phyloP scores from a whole-genome alignment of 164 flowering plant species.

The Protea cynaroides region DNA sequence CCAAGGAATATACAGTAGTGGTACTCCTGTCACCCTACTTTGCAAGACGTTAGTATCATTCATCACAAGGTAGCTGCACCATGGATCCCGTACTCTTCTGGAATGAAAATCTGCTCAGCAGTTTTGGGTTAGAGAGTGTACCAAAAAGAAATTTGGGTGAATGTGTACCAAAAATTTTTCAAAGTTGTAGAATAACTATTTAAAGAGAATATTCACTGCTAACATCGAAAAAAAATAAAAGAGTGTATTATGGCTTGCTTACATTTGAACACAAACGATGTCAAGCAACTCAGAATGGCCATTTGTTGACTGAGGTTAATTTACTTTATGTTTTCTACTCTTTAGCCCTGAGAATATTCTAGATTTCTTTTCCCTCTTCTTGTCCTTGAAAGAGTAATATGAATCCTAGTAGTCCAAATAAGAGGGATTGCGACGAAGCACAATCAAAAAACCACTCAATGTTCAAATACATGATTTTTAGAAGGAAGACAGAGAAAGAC shows the following conservation, averaged over 20 bases:
- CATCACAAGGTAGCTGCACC: too few relatives aligned
- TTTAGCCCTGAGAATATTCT: slow-evolving; percentile 45
- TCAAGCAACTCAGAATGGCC: slow-evolving; percentile 37
- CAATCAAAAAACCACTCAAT: too few relatives aligned
- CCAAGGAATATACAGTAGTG: too few relatives aligned
- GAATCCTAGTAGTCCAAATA: slow-evolving; percentile 30
- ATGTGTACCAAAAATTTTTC: too few relatives aligned
- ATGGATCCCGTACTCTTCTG: too few relatives aligned
- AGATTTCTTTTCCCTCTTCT: slow-evolving; percentile 50
- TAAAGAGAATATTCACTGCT: background rate
- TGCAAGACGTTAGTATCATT: too few relatives aligned
- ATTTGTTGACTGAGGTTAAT: slow-evolving; percentile 26
- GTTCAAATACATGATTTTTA: background rate
- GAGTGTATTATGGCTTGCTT: slow-evolving; percentile 40
- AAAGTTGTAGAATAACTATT: background rate
- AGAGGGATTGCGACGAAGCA: too few relatives aligned
- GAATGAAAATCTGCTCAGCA: background rate
- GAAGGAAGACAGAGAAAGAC: slow-evolving; percentile 7
- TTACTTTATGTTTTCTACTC: slow-evolving; percentile 41
- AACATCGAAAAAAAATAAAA: background rate
- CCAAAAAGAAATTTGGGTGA: too few relatives aligned
- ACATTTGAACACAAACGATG: slow-evolving; percentile 67
- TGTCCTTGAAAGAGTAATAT: slow-evolving; percentile 36
- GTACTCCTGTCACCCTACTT: too few relatives aligned
- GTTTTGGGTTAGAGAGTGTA: background rate